These are phyloP conservation scores for Candida coquimbonensis DNA, from an alignment of 805 yeast species.

Conservation along the genomic window DNA sequence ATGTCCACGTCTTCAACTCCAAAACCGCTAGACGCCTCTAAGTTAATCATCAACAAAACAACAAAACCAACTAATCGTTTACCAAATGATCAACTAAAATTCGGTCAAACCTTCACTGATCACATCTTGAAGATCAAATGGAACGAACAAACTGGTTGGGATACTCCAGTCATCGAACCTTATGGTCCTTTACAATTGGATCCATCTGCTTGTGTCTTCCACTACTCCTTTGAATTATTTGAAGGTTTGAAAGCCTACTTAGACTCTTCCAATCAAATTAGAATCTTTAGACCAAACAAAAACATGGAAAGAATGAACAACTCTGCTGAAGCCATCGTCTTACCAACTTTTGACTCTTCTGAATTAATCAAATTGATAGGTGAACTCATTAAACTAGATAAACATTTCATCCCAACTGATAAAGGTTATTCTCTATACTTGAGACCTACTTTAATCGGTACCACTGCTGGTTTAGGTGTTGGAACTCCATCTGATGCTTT, in stretches of 20 bases:
- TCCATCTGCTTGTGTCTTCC: slow-evolving; percentile 88
- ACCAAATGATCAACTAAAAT: slow-evolving; percentile 57
- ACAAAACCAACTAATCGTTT: slow-evolving; percentile 44
- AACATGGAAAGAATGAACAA: slow-evolving; percentile 89
- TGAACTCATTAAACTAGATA: slow-evolving; percentile 68
- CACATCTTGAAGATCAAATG: slow-evolving; percentile 89
- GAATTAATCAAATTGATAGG: slow-evolving; percentile 71
- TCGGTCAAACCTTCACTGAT: slow-evolving; percentile 72
- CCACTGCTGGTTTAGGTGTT: slow-evolving; percentile 84
- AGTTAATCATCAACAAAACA: slow-evolving; percentile 41
- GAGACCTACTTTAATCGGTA: slow-evolving; percentile 94
- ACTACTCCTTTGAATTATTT: slow-evolving; percentile 89
- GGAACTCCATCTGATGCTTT: slow-evolving; percentile 75
- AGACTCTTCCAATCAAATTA: slow-evolving; percentile 52
- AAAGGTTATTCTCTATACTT: slow-evolving; percentile 87
- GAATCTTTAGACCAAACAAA: slow-evolving; percentile 86
- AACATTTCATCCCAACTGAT: slow-evolving; percentile 73
- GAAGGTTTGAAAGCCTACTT: slow-evolving; percentile 95
- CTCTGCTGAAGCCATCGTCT: slow-evolving; percentile 82
- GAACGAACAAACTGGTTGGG: slow-evolving; percentile 78
- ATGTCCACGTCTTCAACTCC: slow-evolving; percentile 31
- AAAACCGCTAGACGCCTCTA: slow-evolving; percentile 41
- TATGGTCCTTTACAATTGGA: slow-evolving; percentile 71
- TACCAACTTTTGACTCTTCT: slow-evolving; percentile 79
- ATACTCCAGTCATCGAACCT: slow-evolving; percentile 79